phyloP scores from a whole-genome alignment of 2,329 filamentous ascomycete genomes.

The Lachnellula willkommii region DNA sequence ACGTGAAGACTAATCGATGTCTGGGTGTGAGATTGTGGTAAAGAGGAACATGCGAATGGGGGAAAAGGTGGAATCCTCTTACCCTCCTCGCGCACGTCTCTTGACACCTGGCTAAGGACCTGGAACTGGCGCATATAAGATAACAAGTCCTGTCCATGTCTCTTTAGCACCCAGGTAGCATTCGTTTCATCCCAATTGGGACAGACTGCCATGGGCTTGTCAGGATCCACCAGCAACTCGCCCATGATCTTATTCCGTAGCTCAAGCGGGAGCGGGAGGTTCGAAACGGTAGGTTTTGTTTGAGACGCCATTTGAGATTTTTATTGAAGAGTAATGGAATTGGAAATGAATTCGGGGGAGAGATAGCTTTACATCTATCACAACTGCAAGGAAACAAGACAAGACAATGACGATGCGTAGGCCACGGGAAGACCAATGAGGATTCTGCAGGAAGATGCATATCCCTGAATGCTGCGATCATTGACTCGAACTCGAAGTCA shows the following conservation, averaged over 20 bases:
- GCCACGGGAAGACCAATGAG: no score
- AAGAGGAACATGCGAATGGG: no score
- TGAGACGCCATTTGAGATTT: not conserved
- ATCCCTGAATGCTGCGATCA: no score
- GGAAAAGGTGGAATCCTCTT: no score
- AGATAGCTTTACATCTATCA: no score
- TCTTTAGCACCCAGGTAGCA: not conserved
- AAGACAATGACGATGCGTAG: no score
- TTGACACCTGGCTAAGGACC: not conserved
- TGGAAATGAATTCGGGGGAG: not conserved
- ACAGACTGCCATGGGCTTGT: not conserved
- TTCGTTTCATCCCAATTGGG: not conserved
- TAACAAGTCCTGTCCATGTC: not conserved
- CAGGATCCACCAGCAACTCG: not conserved
- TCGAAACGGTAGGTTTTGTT: not conserved
- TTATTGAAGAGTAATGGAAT: not conserved
- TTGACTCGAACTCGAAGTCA: no score
- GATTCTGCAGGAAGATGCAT: no score
- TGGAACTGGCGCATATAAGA: not conserved
- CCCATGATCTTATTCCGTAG: not conserved
- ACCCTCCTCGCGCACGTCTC: not conserved
- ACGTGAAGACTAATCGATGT: no score
- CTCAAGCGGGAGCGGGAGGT: not conserved
- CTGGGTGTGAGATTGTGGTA: no score
- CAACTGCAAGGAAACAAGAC: no score